Percentiles rank a stretch among this genome's conserved stretches.
phyloP scores from a whole-genome alignment of 164 flowering plant genomes.

The Akebia trifoliata region DNA sequence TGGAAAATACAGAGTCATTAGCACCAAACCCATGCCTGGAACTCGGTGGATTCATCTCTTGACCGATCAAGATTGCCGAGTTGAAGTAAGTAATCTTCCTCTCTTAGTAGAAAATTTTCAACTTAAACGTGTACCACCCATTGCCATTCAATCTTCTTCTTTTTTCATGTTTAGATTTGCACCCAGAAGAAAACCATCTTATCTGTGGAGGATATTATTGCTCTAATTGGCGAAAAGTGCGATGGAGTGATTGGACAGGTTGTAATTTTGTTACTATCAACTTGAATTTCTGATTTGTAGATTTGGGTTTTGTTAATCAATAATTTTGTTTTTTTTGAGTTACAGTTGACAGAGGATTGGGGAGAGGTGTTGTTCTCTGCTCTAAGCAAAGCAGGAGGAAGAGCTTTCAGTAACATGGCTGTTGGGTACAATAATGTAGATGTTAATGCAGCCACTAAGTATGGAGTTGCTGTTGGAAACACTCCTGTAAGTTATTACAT shows the following conservation, averaged over 20 bases:
- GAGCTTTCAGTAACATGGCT: constrained; percentile 95
- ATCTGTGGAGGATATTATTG: constrained; percentile 88
- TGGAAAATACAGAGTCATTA: constrained; percentile 88
- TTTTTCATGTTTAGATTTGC: constrained; percentile 69
- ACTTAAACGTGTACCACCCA: no score
- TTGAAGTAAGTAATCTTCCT: constrained; percentile 52
- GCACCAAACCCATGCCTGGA: constrained; percentile 97
- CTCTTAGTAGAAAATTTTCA: no score
- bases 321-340: background rate
- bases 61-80: constrained; percentile 74
- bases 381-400: constrained; percentile 89
- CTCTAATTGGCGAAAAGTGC: constrained; percentile 79
- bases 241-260: constrained; percentile 98
- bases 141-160: no score
- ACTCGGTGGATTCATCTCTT: constrained; percentile 93
- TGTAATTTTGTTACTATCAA: background rate
- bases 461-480: constrained; percentile 90
- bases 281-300: constrained; percentile 3
- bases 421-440: constrained; percentile 96
- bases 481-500: constrained; percentile 65
- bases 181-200: constrained; percentile 83
- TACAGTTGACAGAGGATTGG: constrained; percentile 91
- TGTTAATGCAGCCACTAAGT: constrained; percentile 78
- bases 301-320: background rate
- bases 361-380: constrained; percentile 90